These are phyloP conservation scores for Phytophthora sp. DNA, from an alignment of 352 stramenopile species.

Conservation along the genomic window DNA sequence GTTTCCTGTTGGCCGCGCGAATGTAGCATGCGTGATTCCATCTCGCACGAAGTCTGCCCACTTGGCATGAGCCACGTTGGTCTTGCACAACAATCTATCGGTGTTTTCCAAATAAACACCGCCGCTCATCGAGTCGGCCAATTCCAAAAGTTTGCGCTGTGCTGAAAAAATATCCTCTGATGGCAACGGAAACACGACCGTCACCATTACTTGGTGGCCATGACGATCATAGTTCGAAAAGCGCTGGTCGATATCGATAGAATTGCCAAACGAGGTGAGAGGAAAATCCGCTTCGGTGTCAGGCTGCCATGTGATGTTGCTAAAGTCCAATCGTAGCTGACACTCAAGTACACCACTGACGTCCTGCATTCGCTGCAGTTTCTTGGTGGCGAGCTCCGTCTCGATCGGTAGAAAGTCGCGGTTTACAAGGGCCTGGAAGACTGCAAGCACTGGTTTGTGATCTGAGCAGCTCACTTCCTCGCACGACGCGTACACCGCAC, in stretches of 20 bases:
- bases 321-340: slow-evolving; percentile 59
- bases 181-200: slow-evolving; percentile 78
- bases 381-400: slow-evolving; percentile 47
- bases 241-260: slow-evolving; percentile 29
- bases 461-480: slow-evolving; percentile 81
- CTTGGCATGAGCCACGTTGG: slow-evolving; percentile 55
- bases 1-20: slow-evolving; percentile 50
- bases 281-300: slow-evolving; percentile 16
- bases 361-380: slow-evolving; percentile 66
- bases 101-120: slow-evolving; percentile 62
- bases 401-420: slow-evolving; percentile 57
- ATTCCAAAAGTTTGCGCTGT: slow-evolving; percentile 81
- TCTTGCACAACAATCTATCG: slow-evolving; percentile 44
- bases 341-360: slow-evolving; percentile 66
- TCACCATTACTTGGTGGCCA: slow-evolving; percentile 56
- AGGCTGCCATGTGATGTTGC: slow-evolving; percentile 57
- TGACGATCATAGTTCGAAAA: slow-evolving; percentile 42
- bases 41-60: slow-evolving; percentile 56
- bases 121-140: slow-evolving; percentile 70
- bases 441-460: slow-evolving; percentile 81
- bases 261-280: slow-evolving; percentile 15
- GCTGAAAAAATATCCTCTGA: slow-evolving; percentile 87
- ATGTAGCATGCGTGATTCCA: slow-evolving; percentile 64
- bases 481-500: slow-evolving; percentile 72
- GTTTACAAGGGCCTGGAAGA: slow-evolving; percentile 77